Evolutionary conservation across 768 basidiomycete species (phyloP).

Genomic region (Tricholoma saponaceum): DNA sequence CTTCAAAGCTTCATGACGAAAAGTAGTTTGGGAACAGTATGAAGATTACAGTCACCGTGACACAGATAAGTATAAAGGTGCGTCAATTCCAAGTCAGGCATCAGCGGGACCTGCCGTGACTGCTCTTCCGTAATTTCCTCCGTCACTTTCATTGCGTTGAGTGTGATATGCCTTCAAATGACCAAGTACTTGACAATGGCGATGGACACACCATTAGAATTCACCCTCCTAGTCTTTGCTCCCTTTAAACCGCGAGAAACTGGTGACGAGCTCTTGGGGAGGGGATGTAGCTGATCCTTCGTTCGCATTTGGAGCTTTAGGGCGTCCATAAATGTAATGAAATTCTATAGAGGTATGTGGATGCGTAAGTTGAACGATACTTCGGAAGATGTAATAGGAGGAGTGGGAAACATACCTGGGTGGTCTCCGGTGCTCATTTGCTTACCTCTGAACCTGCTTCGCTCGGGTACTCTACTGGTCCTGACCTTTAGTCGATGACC

Average conservation of each 20-base stretch:
- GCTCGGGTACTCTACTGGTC: constrained; percentile 92
- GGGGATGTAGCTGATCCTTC: constrained; percentile 94
- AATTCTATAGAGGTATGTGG: constrained; percentile 46
- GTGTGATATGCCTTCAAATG: constrained; percentile 79
- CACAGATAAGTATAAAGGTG: background rate
- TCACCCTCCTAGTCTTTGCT: constrained; percentile 96
- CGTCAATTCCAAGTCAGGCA: background rate
- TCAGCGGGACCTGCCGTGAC: constrained; percentile 66
- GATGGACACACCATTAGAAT: constrained; percentile 71
- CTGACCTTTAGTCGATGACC: constrained; percentile 81
- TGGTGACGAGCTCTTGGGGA: constrained; percentile 94
- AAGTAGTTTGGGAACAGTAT: too few relatives aligned
- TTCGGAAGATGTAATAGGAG: background rate
- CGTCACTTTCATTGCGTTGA: constrained; percentile 96
- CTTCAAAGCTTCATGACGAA: too few relatives aligned
- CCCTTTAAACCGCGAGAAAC: constrained; percentile 91
- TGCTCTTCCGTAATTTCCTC: constrained; percentile 97
- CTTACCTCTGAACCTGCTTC: constrained; percentile 90
- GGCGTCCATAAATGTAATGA: constrained; percentile 99
- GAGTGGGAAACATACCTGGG: constrained; percentile 59
- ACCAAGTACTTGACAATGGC: background rate
- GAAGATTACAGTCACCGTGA: too few relatives aligned
- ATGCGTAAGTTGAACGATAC: background rate
- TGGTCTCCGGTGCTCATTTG: constrained; percentile 97
- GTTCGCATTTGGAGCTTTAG: constrained; percentile 90